Conservation (phyloP, 371 early-diverging fungal genomes). For the Lichtheimia hyalospora region DNA sequence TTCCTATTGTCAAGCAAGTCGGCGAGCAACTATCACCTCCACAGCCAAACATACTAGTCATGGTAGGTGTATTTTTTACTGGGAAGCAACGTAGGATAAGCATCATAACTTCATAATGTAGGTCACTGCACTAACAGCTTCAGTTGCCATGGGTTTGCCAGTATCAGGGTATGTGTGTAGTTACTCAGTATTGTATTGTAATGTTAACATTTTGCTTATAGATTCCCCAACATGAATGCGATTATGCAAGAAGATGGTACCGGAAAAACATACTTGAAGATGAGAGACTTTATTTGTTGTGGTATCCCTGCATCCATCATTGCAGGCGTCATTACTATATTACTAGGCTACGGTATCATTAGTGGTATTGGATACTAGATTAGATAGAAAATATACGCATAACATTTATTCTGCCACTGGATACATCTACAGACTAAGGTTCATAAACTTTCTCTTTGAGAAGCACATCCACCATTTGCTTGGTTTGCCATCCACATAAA, state of each 20-base stretch:
- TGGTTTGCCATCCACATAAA: slow-evolving; percentile 81
- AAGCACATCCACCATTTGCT: slow-evolving; percentile 99
- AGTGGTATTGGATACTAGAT: slow-evolving; percentile 12
- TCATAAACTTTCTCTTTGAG: slow-evolving; percentile 97
- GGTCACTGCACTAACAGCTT: slow-evolving; percentile 70
- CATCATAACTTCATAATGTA: not conserved
- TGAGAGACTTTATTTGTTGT: slow-evolving; percentile 80
- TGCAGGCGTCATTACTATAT: slow-evolving; percentile 32
- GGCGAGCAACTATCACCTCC: slow-evolving; percentile 67
- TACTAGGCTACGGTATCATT: slow-evolving; percentile 21
- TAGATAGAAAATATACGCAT: not conserved
- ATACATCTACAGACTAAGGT: slow-evolving; percentile 46
- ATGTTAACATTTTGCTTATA: not conserved
- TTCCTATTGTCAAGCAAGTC: slow-evolving; percentile 75
- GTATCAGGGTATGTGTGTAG: slow-evolving; percentile 64
- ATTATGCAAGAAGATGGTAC: slow-evolving; percentile 90
- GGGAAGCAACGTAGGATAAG: no score
- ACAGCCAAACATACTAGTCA: slow-evolving; percentile 81
- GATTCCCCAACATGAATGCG: slow-evolving; percentile 97
- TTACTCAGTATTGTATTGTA: not conserved
- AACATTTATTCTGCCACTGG: not conserved
- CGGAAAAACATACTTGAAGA: slow-evolving; percentile 81
- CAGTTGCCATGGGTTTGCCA: slow-evolving; percentile 89
- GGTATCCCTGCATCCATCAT: slow-evolving; percentile 79
- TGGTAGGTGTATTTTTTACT: slow-evolving; percentile 43